Base-by-base conservation (phyloP, 805 yeast genomes). In the Wickerhamomyces silvicola region DNA sequence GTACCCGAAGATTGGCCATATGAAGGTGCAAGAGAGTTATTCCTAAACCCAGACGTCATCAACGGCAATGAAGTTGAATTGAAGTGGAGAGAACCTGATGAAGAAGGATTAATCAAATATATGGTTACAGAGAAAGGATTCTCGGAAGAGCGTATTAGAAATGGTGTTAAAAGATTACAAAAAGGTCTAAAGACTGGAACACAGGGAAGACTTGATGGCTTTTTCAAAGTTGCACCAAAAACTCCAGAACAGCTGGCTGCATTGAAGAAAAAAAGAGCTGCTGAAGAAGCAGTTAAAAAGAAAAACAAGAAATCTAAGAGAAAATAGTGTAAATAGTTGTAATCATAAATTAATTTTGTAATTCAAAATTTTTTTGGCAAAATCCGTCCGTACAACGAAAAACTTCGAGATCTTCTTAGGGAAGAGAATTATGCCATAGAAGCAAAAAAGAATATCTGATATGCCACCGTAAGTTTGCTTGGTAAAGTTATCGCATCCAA, bases 1-100 rank as follows among this genome's bases (percentile, higher is more conserved):
- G 71, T 92, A 17, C 97, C 98, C 2, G 97, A 88, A 50, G 78
- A 84, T 47, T 92, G 97, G 97, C 95, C 95, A 2, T 88, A 68
- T 50, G 75, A 74, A 38, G 94, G 81, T 45, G 97, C 95, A 3
- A 72, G 97, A 49, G 76, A 82, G 39, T 62, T 92, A 28, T 90
- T 92, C 53, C 57, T 78, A 46, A 64, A 78, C 14, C 97, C 98
- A 0, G 97, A 90, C 18, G 85, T 87, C 4, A 52, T 66, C 6
- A 67, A 71, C 22, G 78, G 82, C 2, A 60, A 62, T 2, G 79
- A 77, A 1, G 63, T 85, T 8, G 72, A 72, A 3, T 54, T 92
- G 48, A 86, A 87, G 55, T 92, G 97, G 97, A 59, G 55, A 3
- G 88, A 81, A 38, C 98, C 98, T 1, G 82, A 92, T 50, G 73